Base-by-base conservation (phyloP, 2,329 filamentous ascomycete genomes). In the Neofusicoccum kwambonambiense region DNA sequence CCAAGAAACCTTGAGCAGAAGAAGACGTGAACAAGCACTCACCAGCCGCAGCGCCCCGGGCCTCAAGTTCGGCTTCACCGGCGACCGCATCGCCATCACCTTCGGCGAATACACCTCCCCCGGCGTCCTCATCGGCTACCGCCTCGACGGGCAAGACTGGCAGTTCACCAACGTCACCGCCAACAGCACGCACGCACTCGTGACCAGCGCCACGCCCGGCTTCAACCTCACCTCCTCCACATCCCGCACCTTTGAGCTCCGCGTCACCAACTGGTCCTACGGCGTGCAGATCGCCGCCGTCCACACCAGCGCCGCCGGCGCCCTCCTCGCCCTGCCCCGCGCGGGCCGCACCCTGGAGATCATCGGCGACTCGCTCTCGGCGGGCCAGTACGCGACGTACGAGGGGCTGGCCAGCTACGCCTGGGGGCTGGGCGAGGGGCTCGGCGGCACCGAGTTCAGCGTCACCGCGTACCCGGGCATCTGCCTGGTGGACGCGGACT, bases 181-280 rank as follows among this genome's bases (percentile, higher is more conserved):
- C 0, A 79, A 81, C 31, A 79, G 78, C 12, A 87, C 85, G 0
- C 85, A 88, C 71, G 79, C 86, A 17, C 81, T 89, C 52, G 77
- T 86, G 56, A 80, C 75, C 27, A 73, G 79, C 0, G 71, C 72
- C n/a, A 83, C 80, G 0, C 75, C 80, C 0, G 81, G 81, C 4
- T 75, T 83, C 9, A 78, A 80, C 57, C 70, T 80, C 44, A 81
- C 79, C 0, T 74, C 75, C 11, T 78, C 82, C 0, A 78, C 72
- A 45, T 81, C 81, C 0, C 79, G 80, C 37, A 81, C 78, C 0
- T 86, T 88, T 65, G 85, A 88, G 70, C 73, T 88, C 69, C 77
- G 85, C 70, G 85, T 88, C 15, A 85, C 85, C 1, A 88, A 88
- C 69, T 88, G 84, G 85, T 84, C 80, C 15, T 84, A 83, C 68